phyloP scores from a whole-genome alignment of 1,139 yeast genomes.

The Yamadazyma friedrichii region DNA sequence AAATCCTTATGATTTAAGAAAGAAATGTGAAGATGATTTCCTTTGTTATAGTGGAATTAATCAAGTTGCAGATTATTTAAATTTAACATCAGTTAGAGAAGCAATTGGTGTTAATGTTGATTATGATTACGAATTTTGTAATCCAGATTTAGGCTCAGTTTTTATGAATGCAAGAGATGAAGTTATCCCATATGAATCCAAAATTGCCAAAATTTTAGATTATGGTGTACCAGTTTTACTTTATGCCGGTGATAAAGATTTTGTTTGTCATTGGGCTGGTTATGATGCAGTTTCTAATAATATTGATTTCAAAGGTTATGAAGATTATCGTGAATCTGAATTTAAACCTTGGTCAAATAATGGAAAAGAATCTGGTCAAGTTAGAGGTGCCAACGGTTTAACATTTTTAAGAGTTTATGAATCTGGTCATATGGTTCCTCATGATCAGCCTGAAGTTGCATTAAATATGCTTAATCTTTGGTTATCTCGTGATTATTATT shows the following conservation, averaged over 20 bases:
- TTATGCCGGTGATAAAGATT: slow-evolving; percentile 42
- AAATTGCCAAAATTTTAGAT: slow-evolving; percentile 52
- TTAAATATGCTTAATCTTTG: slow-evolving; percentile 79
- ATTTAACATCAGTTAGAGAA: slow-evolving; percentile 54
- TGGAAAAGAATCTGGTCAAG: slow-evolving; percentile 53
- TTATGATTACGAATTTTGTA: slow-evolving; percentile 55
- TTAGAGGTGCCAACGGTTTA: slow-evolving; percentile 52
- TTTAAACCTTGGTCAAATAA: slow-evolving; percentile 38
- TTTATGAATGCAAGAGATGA: slow-evolving; percentile 63
- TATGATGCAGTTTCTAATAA: slow-evolving; percentile 24
- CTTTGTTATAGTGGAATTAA: slow-evolving; percentile 60
- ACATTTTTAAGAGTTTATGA: slow-evolving; percentile 63
- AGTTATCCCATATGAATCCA: slow-evolving; percentile 43
- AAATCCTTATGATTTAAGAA: slow-evolving; percentile 68
- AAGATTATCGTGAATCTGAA: slow-evolving; percentile 11
- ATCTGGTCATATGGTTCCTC: slow-evolving; percentile 80
- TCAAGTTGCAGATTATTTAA: slow-evolving; percentile 58
- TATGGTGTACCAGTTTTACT: slow-evolving; percentile 39
- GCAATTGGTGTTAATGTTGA: slow-evolving; percentile 62
- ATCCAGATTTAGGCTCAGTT: slow-evolving; percentile 51
- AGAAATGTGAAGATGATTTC: slow-evolving; percentile 48
- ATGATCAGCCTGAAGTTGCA: slow-evolving; percentile 73
- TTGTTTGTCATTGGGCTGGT: slow-evolving; percentile 41
- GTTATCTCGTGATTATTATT: slow-evolving; percentile 32
- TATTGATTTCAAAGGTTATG: slow-evolving; percentile 25